Evolutionary conservation across 768 basidiomycete genomes (phyloP).

Genomic region (Leccinum obscurum): DNA sequence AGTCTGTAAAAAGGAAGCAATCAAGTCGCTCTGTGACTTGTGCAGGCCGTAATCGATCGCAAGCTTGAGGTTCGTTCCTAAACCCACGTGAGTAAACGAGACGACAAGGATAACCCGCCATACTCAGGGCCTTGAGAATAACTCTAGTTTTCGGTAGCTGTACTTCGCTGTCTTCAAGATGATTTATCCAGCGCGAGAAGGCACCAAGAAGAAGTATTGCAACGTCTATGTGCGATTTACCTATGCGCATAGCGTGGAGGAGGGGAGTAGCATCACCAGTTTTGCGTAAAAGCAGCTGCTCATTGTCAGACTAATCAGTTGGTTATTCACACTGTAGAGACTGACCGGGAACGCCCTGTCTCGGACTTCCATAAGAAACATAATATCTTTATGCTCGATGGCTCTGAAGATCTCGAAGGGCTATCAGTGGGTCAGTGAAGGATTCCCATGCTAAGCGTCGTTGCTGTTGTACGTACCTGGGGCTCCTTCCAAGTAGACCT

Average conservation of each 20-base stretch:
- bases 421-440: constrained; percentile 25
- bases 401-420: constrained; percentile 77
- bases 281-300: constrained; percentile 76
- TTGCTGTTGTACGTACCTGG: constrained; percentile 39
- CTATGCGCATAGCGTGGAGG: constrained; percentile 86
- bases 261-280: constrained; percentile 86
- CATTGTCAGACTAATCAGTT: constrained; percentile 1
- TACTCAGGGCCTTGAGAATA: constrained; percentile 78
- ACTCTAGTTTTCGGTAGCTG: constrained; percentile 63
- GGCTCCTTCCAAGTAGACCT: constrained; percentile 48
- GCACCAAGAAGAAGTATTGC: constrained; percentile 88
- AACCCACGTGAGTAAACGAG: constrained; percentile 66
- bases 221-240: constrained; percentile 73
- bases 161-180: constrained; percentile 81
- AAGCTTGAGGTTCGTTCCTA: constrained; percentile 83
- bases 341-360: constrained; percentile 78
- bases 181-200: constrained; percentile 89
- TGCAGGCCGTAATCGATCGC: constrained; percentile 89
- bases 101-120: constrained; percentile 66
- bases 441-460: neutral
- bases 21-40: constrained; percentile 77
- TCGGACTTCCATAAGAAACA: constrained; percentile 80
- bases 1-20: constrained; percentile 92
- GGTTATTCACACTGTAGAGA: constrained; percentile 12
- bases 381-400: constrained; percentile 80